Percentiles rank a stretch among this genome's conserved stretches.
Conservation (phyloP, 2,329 filamentous ascomycete species). For the Epichloe elymi region DNA sequence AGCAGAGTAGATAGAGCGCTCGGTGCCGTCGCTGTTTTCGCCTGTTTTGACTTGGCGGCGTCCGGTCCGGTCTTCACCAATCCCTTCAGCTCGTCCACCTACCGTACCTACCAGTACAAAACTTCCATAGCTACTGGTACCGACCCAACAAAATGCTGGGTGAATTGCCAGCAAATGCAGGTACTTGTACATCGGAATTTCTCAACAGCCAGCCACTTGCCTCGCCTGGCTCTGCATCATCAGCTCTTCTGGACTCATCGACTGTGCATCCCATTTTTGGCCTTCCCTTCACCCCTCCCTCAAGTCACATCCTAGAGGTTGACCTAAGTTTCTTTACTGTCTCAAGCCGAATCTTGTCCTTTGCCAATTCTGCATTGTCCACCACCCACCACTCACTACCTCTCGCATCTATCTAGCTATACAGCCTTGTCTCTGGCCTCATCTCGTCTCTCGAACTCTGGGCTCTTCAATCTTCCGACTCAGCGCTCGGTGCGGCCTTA, state of each 20-base stretch:
- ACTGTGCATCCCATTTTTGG: not conserved
- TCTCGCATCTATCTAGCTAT: not conserved
- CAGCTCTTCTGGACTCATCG: not conserved
- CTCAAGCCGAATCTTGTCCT: not conserved
- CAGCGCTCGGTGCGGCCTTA: conserved; percentile 1
- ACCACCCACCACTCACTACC: not conserved
- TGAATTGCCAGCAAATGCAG: too few relatives aligned
- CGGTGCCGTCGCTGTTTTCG: not conserved
- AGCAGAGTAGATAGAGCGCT: too few relatives aligned
- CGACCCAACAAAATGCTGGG: not conserved
- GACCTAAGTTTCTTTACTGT: not conserved
- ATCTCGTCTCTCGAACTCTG: not conserved
- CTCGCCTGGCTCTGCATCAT: conserved; percentile 1
- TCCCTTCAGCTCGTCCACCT: not conserved
- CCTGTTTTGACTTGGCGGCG: not conserved
- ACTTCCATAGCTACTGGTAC: not conserved
- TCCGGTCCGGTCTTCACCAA: not conserved
- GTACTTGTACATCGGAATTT: not conserved
- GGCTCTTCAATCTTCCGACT: not conserved
- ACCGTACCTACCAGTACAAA: not conserved
- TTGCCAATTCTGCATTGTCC: not conserved
- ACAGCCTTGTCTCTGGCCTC: not conserved
- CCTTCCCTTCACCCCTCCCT: not conserved
- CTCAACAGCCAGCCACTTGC: not conserved
- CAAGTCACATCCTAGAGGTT: not conserved